Percentiles rank a stretch among this genome's conserved stretches.
Conservation (phyloP, 1,139 yeast genomes). For the Pichiaceae sp. region DNA sequence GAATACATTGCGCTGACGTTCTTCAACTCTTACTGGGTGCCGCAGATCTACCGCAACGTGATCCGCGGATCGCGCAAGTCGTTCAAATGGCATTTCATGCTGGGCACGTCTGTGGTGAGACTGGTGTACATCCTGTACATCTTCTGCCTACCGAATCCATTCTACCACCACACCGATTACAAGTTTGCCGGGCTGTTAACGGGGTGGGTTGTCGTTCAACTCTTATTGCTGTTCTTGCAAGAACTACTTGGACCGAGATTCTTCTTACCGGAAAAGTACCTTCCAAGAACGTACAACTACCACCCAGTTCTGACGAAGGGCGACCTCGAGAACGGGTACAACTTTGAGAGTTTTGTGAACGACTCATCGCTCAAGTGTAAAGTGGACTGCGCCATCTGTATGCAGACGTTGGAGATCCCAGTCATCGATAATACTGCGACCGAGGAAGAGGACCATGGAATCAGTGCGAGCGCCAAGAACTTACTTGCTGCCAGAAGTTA, state of each 20-base stretch:
- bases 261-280: constrained; percentile 65
- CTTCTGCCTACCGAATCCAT: constrained; percentile 33
- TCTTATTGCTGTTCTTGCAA: constrained; percentile 51
- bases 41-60: constrained; percentile 77
- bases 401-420: constrained; percentile 65
- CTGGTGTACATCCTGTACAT: constrained; percentile 59
- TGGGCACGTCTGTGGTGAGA: constrained; percentile 59
- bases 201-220: constrained; percentile 51
- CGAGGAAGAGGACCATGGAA: constrained; percentile 6
- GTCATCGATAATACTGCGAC: constrained; percentile 27
- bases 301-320: constrained; percentile 55
- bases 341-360: constrained; percentile 24
- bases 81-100: constrained; percentile 61
- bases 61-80: constrained; percentile 62
- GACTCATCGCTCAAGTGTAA: constrained; percentile 22
- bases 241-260: constrained; percentile 69
- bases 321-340: constrained; percentile 56
- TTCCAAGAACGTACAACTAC: constrained; percentile 78
- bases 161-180: constrained; percentile 53
- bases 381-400: constrained; percentile 83
- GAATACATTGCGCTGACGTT: constrained; percentile 47
- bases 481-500: constrained; percentile 36
- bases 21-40: constrained; percentile 79
- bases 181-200: constrained; percentile 35
- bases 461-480: constrained; percentile 9